Conservation (phyloP, 106 monocot genomes). For the Acorus gramineus region DNA sequence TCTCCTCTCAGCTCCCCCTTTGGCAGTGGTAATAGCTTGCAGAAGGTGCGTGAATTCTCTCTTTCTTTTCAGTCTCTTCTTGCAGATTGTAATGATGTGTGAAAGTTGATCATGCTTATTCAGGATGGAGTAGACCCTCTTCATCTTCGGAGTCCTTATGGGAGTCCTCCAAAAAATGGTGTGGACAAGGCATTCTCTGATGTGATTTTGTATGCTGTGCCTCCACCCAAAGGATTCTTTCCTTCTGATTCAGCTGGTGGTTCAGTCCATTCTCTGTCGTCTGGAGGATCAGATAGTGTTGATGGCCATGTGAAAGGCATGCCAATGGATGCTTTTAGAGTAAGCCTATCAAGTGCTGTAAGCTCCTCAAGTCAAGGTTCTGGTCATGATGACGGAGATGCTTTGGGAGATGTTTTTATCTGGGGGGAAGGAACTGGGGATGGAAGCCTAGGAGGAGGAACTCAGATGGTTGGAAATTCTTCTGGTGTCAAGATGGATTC, state of each 20-base stretch:
- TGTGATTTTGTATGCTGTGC: conserved; percentile 38
- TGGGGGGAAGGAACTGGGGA: conserved; percentile 98
- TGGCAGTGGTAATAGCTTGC: conserved; percentile 61
- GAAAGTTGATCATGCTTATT: not conserved
- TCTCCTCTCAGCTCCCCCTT: conserved; percentile 74
- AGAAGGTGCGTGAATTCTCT: conserved; percentile 42
- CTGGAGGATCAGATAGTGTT: conserved; percentile 44
- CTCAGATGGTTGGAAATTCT: conserved; percentile 33
- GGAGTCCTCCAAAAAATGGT: conserved; percentile 75
- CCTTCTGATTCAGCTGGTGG: conserved; percentile 47
- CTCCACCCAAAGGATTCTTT: conserved; percentile 48
- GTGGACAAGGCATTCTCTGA: conserved; percentile 70
- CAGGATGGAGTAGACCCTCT: conserved; percentile 65
- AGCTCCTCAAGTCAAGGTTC: conserved; percentile 99
- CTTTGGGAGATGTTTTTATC: conserved; percentile 90
- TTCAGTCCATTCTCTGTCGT: conserved; percentile 69
- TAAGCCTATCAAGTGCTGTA: conserved; percentile 92
- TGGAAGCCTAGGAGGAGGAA: conserved; percentile 71
- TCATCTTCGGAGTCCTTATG: conserved; percentile 61
- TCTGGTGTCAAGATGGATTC: conserved; percentile 59
- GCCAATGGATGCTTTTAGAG: conserved; percentile 64
- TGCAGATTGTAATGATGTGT: not conserved
- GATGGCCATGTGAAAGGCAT: conserved; percentile 45
- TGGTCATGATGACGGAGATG: conserved; percentile 99
- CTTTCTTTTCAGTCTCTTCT: not conserved